phyloP scores from a whole-genome alignment of 208 protist species.

The Lotmaria passim region DNA sequence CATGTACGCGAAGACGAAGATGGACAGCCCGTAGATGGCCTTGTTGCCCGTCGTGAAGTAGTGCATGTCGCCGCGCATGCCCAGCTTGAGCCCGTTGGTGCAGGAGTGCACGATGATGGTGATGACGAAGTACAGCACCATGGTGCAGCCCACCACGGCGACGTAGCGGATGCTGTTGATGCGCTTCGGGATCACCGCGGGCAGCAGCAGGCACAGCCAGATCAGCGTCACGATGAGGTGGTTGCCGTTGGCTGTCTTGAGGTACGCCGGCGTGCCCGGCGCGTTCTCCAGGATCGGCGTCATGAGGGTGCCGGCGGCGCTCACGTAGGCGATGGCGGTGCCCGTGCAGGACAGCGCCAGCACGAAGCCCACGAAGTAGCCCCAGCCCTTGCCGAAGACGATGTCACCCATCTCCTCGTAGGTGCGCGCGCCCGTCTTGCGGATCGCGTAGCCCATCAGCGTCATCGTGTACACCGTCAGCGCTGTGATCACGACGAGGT shows the following conservation, averaged over 20 bases:
- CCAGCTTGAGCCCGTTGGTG: slow-evolving; percentile 45
- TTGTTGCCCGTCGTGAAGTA: slow-evolving; percentile 50
- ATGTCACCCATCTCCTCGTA: slow-evolving; percentile 60
- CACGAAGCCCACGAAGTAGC: slow-evolving; percentile 59
- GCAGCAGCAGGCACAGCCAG: slow-evolving; percentile 66
- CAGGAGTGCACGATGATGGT: slow-evolving; percentile 58
- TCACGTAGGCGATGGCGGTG: slow-evolving; percentile 62
- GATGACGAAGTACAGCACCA: slow-evolving; percentile 67
- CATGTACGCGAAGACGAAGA: slow-evolving; percentile 73
- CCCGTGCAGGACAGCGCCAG: slow-evolving; percentile 67
- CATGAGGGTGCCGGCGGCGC: slow-evolving; percentile 55
- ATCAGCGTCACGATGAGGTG: slow-evolving; percentile 50
- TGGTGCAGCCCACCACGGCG: slow-evolving; percentile 50
- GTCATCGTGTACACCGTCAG: slow-evolving; percentile 66
- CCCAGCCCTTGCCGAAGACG: slow-evolving; percentile 51
- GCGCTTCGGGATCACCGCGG: slow-evolving; percentile 57
- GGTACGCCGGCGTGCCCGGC: slow-evolving; percentile 32
- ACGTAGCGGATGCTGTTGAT: slow-evolving; percentile 76
- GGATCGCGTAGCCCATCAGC: slow-evolving; percentile 40
- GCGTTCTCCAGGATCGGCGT: slow-evolving; percentile 38
- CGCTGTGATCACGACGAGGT: slow-evolving; percentile 56
- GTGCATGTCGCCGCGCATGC: slow-evolving; percentile 32
- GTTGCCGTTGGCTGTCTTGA: slow-evolving; percentile 37
- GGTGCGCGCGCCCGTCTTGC: slow-evolving; percentile 50
- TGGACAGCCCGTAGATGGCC: slow-evolving; percentile 42